These are phyloP conservation scores for Backusella australiensis DNA, from an alignment of 192 early-diverging fungal genomes.

Conservation along the genomic window DNA sequence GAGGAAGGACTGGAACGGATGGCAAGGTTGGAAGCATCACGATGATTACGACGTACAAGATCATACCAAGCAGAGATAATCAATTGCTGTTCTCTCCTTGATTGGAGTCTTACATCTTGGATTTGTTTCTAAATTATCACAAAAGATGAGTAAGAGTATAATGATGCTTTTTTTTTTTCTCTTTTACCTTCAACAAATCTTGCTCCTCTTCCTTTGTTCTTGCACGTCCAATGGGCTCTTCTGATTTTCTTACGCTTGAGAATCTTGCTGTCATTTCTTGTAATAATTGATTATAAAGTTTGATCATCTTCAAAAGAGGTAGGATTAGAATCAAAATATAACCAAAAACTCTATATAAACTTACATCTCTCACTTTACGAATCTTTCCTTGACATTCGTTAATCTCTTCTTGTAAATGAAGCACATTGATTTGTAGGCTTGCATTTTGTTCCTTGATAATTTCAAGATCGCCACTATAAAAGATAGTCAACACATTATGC, in stretches of 20 bases:
- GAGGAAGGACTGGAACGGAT: conserved; percentile 55
- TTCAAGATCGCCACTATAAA: conserved; percentile 39
- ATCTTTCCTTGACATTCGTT: conserved; percentile 29
- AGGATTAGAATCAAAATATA: neutral
- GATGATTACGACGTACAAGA: conserved; percentile 38
- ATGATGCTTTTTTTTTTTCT: neutral
- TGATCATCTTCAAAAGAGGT: conserved; percentile 23
- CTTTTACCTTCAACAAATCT: conserved; percentile 27
- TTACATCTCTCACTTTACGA: conserved; percentile 36
- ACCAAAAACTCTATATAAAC: neutral
- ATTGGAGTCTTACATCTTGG: conserved; percentile 68
- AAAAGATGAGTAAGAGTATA: neutral
- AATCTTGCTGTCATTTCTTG: conserved; percentile 25
- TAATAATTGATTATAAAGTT: conserved; percentile 30
- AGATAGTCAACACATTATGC: too few relatives aligned
- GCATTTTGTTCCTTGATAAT: conserved; percentile 54
- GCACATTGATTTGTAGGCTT: conserved; percentile 43
- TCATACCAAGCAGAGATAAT: conserved; percentile 85
- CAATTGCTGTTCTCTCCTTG: conserved; percentile 73
- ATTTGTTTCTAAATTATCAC: conserved; percentile 54
- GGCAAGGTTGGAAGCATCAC: conserved; percentile 44
- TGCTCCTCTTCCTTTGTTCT: conserved; percentile 37
- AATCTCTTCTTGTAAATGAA: conserved; percentile 38
- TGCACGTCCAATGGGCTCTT: conserved; percentile 17
- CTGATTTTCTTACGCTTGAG: conserved; percentile 10